phyloP scores from a whole-genome alignment of 2,329 filamentous ascomycete genomes.

The Dactylellina haptotyla region DNA sequence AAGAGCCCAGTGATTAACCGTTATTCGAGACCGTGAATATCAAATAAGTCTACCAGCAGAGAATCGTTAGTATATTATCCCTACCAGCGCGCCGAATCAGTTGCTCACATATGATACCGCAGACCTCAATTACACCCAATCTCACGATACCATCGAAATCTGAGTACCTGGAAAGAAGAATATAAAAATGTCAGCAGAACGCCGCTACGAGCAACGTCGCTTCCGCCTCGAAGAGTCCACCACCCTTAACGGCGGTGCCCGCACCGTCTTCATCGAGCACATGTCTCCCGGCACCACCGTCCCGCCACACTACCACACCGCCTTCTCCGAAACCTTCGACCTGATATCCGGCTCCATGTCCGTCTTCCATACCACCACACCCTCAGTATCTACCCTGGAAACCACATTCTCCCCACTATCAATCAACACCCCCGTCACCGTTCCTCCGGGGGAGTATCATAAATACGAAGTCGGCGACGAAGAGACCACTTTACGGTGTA shows the following conservation, averaged over 20 bases:
- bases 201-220: background rate
- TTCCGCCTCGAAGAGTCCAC: slow-evolving; percentile 5
- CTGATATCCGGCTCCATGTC: background rate
- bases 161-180: too few relatives aligned
- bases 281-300: background rate
- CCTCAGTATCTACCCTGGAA: background rate
- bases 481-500: background rate
- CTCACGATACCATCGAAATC: too few relatives aligned
- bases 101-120: too few relatives aligned
- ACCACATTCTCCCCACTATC: background rate
- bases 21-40: too few relatives aligned
- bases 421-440: background rate
- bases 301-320: background rate
- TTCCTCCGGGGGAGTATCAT: background rate
- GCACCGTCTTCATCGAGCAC: slow-evolving; percentile 1
- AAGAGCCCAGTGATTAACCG: too few relatives aligned
- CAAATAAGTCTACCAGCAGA: too few relatives aligned
- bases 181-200: slow-evolving; percentile 4
- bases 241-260: background rate
- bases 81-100: too few relatives aligned
- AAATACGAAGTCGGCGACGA: background rate
- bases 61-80: too few relatives aligned
- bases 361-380: background rate
- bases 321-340: slow-evolving; percentile 7
- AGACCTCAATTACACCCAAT: too few relatives aligned